Conservation (phyloP, 1,139 yeast species). For the Zhuliangozyma blackwelliae region DNA sequence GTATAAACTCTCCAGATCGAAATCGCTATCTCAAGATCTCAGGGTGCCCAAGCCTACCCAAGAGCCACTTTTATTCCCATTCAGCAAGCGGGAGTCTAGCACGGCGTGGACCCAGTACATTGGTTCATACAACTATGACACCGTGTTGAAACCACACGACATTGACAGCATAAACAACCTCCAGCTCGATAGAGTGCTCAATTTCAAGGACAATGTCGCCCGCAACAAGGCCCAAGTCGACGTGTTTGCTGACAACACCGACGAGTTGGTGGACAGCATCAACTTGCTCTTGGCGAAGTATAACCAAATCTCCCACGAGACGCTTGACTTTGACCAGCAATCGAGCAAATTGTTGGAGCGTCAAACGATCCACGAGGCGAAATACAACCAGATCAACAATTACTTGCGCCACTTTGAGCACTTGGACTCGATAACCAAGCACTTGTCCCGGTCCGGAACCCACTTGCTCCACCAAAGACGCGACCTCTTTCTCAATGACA, state of each 20-base stretch:
- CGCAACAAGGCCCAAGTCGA: constrained; percentile 30
- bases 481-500: constrained; percentile 19
- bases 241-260: constrained; percentile 38
- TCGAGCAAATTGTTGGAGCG: constrained; percentile 52
- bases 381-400: constrained; percentile 47
- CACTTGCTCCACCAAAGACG: constrained; percentile 42
- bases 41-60: not conserved
- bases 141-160: constrained; percentile 28
- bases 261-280: constrained; percentile 36
- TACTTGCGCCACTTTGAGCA: constrained; percentile 63
- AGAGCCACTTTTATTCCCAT: constrained; percentile 25
- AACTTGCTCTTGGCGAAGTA: constrained; percentile 46
- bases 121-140: constrained; percentile 34
- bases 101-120: constrained; percentile 28
- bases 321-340: constrained; percentile 58
- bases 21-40: constrained; percentile 11
- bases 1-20: constrained; percentile 15
- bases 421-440: constrained; percentile 64
- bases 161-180: constrained; percentile 29
- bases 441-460: constrained; percentile 67
- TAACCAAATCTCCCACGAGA: constrained; percentile 54
- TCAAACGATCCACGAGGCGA: constrained; percentile 39
- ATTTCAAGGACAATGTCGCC: constrained; percentile 40
- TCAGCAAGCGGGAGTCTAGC: constrained; percentile 31
- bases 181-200: constrained; percentile 26